These are phyloP conservation scores for Cyberlindnera maritima DNA, from an alignment of 805 yeast species.

Conservation along the genomic window DNA sequence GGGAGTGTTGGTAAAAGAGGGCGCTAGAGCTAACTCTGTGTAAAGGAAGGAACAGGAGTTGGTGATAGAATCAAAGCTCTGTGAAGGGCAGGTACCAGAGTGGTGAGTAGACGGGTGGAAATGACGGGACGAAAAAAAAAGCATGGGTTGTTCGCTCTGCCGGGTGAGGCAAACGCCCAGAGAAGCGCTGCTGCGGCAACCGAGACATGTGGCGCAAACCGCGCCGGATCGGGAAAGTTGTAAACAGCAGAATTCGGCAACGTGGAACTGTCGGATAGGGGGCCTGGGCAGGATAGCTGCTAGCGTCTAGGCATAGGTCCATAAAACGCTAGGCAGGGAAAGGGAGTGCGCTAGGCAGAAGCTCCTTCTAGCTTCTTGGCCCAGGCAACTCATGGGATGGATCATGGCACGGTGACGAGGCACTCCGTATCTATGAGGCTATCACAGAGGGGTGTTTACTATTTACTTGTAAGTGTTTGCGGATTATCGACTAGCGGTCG, in stretches of 20 bases:
- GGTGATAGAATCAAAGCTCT: slow-evolving; percentile 15
- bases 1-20: slow-evolving; percentile 10
- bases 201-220: background rate
- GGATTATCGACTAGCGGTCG: too few species aligned
- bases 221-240: background rate
- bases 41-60: slow-evolving; percentile 33
- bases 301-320: too few species aligned
- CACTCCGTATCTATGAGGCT: too few species aligned
- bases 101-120: background rate
- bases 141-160: background rate
- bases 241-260: slow-evolving; percentile 1
- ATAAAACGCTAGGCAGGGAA: background rate
- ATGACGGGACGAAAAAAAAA: slow-evolving; percentile 2
- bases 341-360: background rate
- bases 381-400: too few species aligned
- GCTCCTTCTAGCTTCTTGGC: too few species aligned
- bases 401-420: too few species aligned
- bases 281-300: background rate
- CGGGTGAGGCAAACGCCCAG: slow-evolving; percentile 2
- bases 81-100: background rate
- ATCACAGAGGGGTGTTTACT: too few species aligned
- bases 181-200: background rate
- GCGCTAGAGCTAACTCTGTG: slow-evolving; percentile 24
- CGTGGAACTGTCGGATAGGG: background rate
- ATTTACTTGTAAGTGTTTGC: too few species aligned